Percentiles rank a stretch among this genome's conserved stretches.
Conservation (phyloP, 169 alveolate species). For the Toxoplasma gondii region DNA sequence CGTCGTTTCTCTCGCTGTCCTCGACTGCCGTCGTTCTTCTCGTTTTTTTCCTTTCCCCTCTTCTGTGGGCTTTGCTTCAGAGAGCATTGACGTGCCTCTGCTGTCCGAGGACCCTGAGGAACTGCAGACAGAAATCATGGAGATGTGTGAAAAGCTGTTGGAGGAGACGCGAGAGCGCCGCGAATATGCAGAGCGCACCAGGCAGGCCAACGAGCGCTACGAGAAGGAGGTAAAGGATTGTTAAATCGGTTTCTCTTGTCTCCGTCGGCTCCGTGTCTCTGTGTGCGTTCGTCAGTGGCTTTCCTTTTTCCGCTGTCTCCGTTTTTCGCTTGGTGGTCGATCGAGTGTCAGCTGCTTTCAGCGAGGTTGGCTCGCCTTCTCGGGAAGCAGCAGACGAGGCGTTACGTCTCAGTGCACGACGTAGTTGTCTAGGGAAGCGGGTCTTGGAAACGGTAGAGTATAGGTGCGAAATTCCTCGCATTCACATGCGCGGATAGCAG, state of each 20-base stretch:
- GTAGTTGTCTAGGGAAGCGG: too few relatives aligned
- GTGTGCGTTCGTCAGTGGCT: too few relatives aligned
- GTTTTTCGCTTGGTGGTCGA: too few relatives aligned
- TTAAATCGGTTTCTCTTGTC: neutral
- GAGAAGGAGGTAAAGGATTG: constrained; percentile 51
- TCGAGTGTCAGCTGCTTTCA: too few relatives aligned
- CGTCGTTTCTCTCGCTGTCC: neutral
- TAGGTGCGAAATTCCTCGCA: too few relatives aligned
- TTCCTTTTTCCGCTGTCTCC: too few relatives aligned
- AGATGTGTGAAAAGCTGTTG: constrained; percentile 73
- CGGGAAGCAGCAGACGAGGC: too few relatives aligned
- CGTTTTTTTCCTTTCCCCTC: too few relatives aligned
- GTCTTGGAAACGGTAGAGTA: too few relatives aligned
- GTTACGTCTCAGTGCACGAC: too few relatives aligned
- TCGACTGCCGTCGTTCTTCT: neutral
- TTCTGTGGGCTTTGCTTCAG: neutral
- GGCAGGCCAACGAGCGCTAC: constrained; percentile 71
- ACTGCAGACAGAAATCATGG: constrained; percentile 65
- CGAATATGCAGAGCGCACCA: constrained; percentile 73
- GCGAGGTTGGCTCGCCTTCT: too few relatives aligned
- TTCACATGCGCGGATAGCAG: too few relatives aligned
- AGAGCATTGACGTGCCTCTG: constrained; percentile 25
- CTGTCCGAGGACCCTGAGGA: constrained; percentile 59
- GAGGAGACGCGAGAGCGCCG: constrained; percentile 66
- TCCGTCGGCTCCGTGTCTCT: neutral